Conservation (phyloP, 2,329 filamentous ascomycete species). For the Penicillium psychrosexuale region DNA sequence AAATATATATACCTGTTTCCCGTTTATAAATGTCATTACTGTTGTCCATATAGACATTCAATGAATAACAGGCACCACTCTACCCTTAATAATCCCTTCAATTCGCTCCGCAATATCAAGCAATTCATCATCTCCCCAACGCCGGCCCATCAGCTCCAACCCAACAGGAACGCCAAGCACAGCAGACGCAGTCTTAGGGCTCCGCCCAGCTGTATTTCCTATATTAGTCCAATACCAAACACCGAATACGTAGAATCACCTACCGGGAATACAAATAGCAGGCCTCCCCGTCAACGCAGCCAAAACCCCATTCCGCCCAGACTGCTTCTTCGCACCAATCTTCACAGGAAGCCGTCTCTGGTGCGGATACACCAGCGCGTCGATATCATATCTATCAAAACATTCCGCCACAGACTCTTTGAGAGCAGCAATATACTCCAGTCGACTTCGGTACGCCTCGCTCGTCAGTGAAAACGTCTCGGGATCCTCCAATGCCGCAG, state of each 20-base stretch:
- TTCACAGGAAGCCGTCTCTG: slow-evolving; percentile 62
- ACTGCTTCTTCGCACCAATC: slow-evolving; percentile 55
- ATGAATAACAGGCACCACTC: slow-evolving; percentile 42
- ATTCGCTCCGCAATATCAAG: slow-evolving; percentile 54
- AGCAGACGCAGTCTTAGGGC: slow-evolving; percentile 47
- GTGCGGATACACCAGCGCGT: slow-evolving; percentile 62
- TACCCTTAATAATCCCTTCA: slow-evolving; percentile 47
- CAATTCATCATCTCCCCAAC: slow-evolving; percentile 55
- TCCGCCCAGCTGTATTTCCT: slow-evolving; percentile 45
- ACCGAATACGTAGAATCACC: slow-evolving; percentile 25
- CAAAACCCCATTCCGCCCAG: slow-evolving; percentile 58
- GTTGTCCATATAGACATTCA: background rate
- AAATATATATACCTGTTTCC: background rate
- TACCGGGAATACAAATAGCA: slow-evolving; percentile 46
- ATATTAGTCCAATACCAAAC: background rate
- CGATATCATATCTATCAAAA: slow-evolving; percentile 50
- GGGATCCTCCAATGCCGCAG: slow-evolving; percentile 53
- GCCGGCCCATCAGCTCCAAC: slow-evolving; percentile 60
- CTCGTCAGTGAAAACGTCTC: slow-evolving; percentile 53
- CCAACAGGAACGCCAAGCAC: slow-evolving; percentile 60
- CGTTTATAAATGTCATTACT: background rate
- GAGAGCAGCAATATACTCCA: slow-evolving; percentile 52
- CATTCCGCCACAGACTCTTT: slow-evolving; percentile 51
- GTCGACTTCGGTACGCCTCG: slow-evolving; percentile 48
- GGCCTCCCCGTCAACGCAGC: slow-evolving; percentile 54